Conservation (phyloP, 495 filamentous ascomycete genomes). For the Penicillium simplicissimum region DNA sequence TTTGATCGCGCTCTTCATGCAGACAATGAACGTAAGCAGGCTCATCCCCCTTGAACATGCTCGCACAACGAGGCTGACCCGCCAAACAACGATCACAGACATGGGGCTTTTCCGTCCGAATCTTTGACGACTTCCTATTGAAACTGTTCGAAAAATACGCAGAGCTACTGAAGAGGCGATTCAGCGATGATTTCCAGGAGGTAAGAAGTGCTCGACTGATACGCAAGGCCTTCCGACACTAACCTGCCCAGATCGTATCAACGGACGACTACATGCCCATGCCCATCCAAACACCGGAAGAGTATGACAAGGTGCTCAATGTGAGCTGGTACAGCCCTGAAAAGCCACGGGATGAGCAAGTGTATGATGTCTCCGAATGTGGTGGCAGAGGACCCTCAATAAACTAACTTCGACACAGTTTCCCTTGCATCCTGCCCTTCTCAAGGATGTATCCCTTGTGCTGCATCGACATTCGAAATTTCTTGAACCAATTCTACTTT, state of each 20-base stretch:
- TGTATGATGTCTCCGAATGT: constrained; percentile 48
- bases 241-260: constrained; percentile 69
- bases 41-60: not conserved
- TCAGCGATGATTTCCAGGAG: constrained; percentile 92
- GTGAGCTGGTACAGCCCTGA: constrained; percentile 92
- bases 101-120: constrained; percentile 83
- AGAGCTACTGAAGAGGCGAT: constrained; percentile 83
- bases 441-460: constrained; percentile 98
- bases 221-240: constrained; percentile 1
- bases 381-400: not conserved
- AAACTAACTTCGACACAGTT: constrained; percentile 50
- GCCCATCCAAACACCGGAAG: constrained; percentile 84
- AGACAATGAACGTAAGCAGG: constrained; percentile 80
- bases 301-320: constrained; percentile 91
- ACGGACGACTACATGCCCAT: constrained; percentile 99
- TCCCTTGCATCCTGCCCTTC: constrained; percentile 91
- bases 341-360: constrained; percentile 69
- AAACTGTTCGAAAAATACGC: constrained; percentile 91
- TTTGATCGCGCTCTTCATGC: constrained; percentile 88
- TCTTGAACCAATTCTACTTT: constrained; percentile 93
- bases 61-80: not conserved
- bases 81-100: constrained; percentile 49
- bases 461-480: constrained; percentile 96
- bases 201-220: constrained; percentile 35
- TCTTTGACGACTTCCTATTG: constrained; percentile 79